A percentile compares a stretch with the other conserved stretches of the same genome.
phyloP scores from a whole-genome alignment of 441 rosid species.

The Erodium moschatum region DNA sequence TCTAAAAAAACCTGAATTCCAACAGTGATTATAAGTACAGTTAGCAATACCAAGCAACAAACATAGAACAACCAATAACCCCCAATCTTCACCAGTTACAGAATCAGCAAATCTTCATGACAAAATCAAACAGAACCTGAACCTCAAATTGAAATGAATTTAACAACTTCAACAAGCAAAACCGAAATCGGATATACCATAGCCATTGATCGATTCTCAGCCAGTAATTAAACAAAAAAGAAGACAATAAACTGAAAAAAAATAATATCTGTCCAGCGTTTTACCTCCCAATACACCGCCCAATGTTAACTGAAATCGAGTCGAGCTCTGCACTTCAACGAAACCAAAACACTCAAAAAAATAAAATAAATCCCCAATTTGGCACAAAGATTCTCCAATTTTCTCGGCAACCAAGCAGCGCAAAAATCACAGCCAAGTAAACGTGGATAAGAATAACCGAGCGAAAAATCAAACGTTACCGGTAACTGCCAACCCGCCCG shows the following conservation, averaged over 20 bases:
- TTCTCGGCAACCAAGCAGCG: conserved; percentile 17
- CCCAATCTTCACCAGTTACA: background rate
- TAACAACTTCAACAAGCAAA: background rate
- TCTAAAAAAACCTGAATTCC: background rate
- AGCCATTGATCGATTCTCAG: background rate
- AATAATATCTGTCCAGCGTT: background rate
- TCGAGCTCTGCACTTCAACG: too few species aligned
- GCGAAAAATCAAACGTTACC: conserved; percentile 14
- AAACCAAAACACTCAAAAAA: background rate
- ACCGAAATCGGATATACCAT: background rate
- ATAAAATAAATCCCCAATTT: background rate
- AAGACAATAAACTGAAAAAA: too few species aligned
- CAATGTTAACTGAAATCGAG: background rate
- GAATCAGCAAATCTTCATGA: background rate
- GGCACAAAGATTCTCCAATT: background rate
- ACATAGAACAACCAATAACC: background rate
- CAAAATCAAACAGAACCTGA: background rate
- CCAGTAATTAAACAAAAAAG: too few species aligned
- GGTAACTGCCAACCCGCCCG: too few species aligned
- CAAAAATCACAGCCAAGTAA: background rate
- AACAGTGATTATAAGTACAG: background rate
- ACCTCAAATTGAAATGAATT: background rate
- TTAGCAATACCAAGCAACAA: conserved; percentile 1
- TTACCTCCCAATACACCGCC: background rate
- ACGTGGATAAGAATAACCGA: background rate